Percentiles rank a stretch among this genome's conserved stretches.
Evolutionary conservation across 495 filamentous ascomycete species (phyloP).

Genomic region (Venustampulla echinocandica): DNA sequence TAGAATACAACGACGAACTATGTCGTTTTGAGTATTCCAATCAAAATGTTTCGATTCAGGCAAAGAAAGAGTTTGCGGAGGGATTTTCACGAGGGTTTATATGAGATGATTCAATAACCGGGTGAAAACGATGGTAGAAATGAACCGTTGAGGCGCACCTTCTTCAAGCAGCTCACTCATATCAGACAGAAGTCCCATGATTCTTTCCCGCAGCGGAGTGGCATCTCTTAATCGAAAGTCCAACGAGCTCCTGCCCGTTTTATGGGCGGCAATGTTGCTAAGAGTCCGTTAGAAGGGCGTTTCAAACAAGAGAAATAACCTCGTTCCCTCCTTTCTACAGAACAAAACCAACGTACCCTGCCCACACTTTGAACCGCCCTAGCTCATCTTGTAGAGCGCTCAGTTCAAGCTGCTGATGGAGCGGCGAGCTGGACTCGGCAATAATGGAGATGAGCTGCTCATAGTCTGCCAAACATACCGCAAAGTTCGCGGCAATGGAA

Average conservation of each 20-base stretch:
- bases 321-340: neutral
- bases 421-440: neutral
- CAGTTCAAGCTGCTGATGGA: neutral
- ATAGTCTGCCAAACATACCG: neutral
- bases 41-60: too few relatives aligned
- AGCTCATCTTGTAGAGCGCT: neutral
- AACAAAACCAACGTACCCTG: neutral
- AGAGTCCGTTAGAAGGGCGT: neutral
- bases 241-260: constrained; percentile 6
- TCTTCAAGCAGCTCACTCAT: neutral
- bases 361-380: constrained; percentile 2
- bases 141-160: neutral
- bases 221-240: constrained; percentile 8
- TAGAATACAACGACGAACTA: too few relatives aligned
- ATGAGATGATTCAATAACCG: too few relatives aligned
- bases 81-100: too few relatives aligned
- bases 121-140: too few relatives aligned
- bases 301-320: neutral
- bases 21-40: too few relatives aligned
- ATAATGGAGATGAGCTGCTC: neutral
- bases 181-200: neutral
- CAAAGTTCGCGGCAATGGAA: neutral
- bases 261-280: constrained; percentile 12
- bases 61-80: too few relatives aligned
- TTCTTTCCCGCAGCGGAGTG: neutral